Evolutionary conservation across 768 basidiomycete species (phyloP).

Genomic region (Collybia nuda): DNA sequence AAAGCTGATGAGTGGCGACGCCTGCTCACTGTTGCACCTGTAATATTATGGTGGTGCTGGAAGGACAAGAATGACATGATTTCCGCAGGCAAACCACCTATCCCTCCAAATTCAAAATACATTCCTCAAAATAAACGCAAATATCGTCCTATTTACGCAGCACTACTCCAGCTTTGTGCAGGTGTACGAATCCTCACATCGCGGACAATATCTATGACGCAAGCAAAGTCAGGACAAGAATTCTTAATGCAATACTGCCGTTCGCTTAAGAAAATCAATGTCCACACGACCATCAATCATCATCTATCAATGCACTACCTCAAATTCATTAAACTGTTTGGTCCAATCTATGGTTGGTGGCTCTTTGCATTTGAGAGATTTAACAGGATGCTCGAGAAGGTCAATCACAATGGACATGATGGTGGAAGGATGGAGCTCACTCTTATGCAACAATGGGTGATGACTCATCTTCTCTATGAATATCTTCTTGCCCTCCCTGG

Average conservation of each 20-base stretch:
- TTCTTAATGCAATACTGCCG: conserved; percentile 20
- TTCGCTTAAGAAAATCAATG: conserved; percentile 8
- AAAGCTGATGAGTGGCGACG: conserved; percentile 32
- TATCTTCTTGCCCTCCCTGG: conserved; percentile 17
- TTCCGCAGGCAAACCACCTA: conserved; percentile 8
- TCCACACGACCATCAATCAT: conserved; percentile 22
- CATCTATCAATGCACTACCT: conserved; percentile 25
- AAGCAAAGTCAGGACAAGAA: conserved; percentile 19
- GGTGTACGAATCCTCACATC: conserved; percentile 17
- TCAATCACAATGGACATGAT: conserved; percentile 29
- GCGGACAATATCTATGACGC: conserved; percentile 17
- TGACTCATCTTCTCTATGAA: conserved; percentile 17
- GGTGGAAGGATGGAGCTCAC: conserved; percentile 28
- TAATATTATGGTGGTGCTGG: conserved; percentile 27
- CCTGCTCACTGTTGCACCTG: conserved; percentile 20
- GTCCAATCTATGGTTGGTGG: conserved; percentile 34
- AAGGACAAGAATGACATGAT: conserved; percentile 18
- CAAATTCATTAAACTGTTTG: conserved; percentile 20
- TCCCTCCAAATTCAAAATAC: conserved; percentile 16
- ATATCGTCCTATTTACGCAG: conserved; percentile 8
- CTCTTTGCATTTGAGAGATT: conserved; percentile 32
- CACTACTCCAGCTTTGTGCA: conserved; percentile 14
- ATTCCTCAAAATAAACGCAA: conserved; percentile 13
- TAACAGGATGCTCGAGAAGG: conserved; percentile 30
- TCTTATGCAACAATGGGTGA: conserved; percentile 25